Evolutionary conservation across 1,284 basidiomycete species (phyloP).

Genomic region (Trichosporon ovoides): DNA sequence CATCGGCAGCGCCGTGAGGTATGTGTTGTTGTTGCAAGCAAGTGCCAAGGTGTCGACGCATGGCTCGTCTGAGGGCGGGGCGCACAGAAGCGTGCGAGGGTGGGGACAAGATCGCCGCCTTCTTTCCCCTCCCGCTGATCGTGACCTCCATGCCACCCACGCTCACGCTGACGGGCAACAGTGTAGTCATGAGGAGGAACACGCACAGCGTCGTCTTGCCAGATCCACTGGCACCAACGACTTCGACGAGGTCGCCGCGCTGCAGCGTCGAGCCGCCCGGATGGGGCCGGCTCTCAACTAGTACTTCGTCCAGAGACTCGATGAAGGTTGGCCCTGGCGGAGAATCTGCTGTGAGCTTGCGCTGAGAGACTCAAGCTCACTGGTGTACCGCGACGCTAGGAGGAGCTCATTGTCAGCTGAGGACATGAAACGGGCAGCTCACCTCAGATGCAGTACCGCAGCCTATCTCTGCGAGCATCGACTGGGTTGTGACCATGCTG

Average conservation of each 20-base stretch:
- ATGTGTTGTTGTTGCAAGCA: slow-evolving; percentile 3
- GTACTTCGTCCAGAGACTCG: slow-evolving; percentile 32
- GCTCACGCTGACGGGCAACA: slow-evolving; percentile 25
- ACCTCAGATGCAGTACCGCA: slow-evolving; percentile 35
- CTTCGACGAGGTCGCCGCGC: slow-evolving; percentile 45
- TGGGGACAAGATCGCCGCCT: slow-evolving; percentile 31
- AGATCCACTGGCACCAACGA: slow-evolving; percentile 41
- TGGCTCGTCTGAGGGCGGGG: slow-evolving; percentile 15
- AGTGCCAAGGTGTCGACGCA: slow-evolving; percentile 29
- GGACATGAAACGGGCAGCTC: neutral
- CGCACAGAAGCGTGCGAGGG: slow-evolving; percentile 25
- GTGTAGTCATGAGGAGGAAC: slow-evolving; percentile 33
- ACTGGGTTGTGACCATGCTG: neutral
- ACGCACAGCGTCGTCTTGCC: slow-evolving; percentile 29
- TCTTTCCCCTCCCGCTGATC: slow-evolving; percentile 31
- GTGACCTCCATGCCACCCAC: slow-evolving; percentile 16
- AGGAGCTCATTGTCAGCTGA: slow-evolving; percentile 8
- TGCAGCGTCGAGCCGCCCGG: slow-evolving; percentile 33
- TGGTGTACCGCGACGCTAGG: slow-evolving; percentile 35
- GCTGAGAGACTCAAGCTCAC: slow-evolving; percentile 19
- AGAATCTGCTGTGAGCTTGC: slow-evolving; percentile 24
- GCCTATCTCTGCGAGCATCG: slow-evolving; percentile 29
- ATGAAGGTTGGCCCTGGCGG: slow-evolving; percentile 45
- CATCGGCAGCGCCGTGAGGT: neutral
- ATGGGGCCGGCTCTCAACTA: slow-evolving; percentile 31